Evolutionary conservation across 768 basidiomycete species (phyloP), one percentile per base, ranked within the genome.

Genomic region (Strobilomyces confusus): DNA sequence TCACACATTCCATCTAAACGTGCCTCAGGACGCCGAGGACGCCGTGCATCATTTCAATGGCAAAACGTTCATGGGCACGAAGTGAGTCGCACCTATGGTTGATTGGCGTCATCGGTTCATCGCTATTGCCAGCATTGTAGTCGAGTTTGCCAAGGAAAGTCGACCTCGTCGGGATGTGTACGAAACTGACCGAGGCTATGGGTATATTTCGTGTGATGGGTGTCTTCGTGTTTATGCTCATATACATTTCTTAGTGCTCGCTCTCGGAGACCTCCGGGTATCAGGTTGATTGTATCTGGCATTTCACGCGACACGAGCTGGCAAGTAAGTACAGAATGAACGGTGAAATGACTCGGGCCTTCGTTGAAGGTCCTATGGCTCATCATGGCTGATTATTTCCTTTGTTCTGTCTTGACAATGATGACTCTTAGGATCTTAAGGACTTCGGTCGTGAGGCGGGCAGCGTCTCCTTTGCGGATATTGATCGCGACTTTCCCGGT

Each of bases 401-500:
- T 50, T 47, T 37, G 23, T 42, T 47, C n/a, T 56, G 33, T 60
- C 57, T 56, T 66, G 51, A 61, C 59, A 25, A 52, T 68, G 70
- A 72, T 61, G 72, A 52, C 71, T 67, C 72, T 64, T 69, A 98
- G 95, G 95, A 98, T 69, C 76, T 98, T 69, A 98, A 98, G 73
- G 95, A 98, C 68, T 98, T 95, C 57, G 95, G 94, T 61, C 91
- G 95, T 56, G 87, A 92, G 65, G 91, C 90, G 46, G 94, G 92
- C 40, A 89, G 84, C 66, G 92, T 98, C 53, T 91, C 89, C 19
- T 98, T 89, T 63, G 93, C 95, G 38, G 95, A 98, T 66, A 87
- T 98, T 56, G 95, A 98, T 67, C 86, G 92, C 36, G 87, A 94
- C 65, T 69, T 71, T 57, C 83, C 89, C 23, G 89, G 88, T 30